Base-by-base conservation (phyloP, 2,329 filamentous ascomycete genomes). In the Lasiodiplodia theobromae region DNA sequence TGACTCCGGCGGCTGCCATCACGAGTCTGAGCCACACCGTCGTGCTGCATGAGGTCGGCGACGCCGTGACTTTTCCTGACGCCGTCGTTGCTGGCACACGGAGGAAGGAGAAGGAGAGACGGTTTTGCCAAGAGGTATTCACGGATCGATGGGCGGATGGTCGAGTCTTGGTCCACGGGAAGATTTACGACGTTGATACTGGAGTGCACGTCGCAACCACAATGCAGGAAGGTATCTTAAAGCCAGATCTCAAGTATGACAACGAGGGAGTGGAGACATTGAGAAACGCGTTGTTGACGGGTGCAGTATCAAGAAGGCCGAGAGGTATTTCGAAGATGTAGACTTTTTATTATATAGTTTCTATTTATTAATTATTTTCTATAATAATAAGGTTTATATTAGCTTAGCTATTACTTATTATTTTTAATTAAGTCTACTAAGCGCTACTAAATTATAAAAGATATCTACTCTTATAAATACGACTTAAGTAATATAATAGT, bases 11-110 rank as follows among this genome's bases (percentile, higher is more conserved):
- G 10, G 51, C 51, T 28, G n/a, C 16, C 21, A 25, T 53, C n/a
- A 11, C n/a, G 51, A 28, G 51, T 25, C n/a, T 53, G 51, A 53
- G 51, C 28, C 51, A 53, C 16, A 28, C n/a, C 21, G 51, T 23
- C 51, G 51, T 53, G 51, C 3, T 53, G 51, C 51, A 53, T 53
- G 51, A 53, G n/a, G 51, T 53, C 51, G 51, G 51, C 11, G 51
- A 53, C 16, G 51, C 5, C 10, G n/a, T 28, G 51, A n/a, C 7
- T 25, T 53, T 28, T 53, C 51, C 51, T 53, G 51, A 53, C 2
- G 23, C 51, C 28, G 23, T 53, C n/a, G 12, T 53, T 16, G 23
- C 51, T 25, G 51, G 16, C 8, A 16, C 18, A 25, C 23, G 51
- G 51, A 28, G 51, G 23, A 53, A 53, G 23, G 51, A 53, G 51